phyloP scores from a whole-genome alignment of 164 flowering plant genomes.

The Nymphaea thermarum region DNA sequence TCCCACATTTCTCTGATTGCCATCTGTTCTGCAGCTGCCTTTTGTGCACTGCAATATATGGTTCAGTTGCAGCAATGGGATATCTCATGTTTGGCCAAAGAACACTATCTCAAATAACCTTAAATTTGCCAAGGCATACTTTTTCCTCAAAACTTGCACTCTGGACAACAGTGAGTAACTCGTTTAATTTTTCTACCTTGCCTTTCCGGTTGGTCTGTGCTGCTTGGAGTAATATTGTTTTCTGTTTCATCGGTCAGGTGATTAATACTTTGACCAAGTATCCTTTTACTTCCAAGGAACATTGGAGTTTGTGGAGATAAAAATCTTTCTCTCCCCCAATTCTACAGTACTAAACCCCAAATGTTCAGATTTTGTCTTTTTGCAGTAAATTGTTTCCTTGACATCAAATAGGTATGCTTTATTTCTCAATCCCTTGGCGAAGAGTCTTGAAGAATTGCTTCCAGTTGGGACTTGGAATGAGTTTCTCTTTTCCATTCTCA shows the following conservation, averaged over 20 bases:
- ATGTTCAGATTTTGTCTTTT: not conserved
- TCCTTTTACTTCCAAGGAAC: conserved; percentile 31
- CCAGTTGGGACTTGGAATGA: conserved; percentile 32
- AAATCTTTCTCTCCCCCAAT: too few relatives aligned
- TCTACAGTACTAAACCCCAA: not conserved
- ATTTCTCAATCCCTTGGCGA: conserved; percentile 73
- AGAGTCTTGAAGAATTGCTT: conserved; percentile 72
- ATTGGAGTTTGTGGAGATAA: not conserved
- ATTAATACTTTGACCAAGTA: conserved; percentile 88
- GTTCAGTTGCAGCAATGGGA: conserved; percentile 67
- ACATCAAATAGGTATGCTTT: conserved; percentile 53
- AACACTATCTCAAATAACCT: conserved; percentile 76
- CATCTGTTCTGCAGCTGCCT: conserved; percentile 37
- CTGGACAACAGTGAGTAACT: conserved; percentile 82
- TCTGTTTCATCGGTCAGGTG: conserved; percentile 40
- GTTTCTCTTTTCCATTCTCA: conserved; percentile 34
- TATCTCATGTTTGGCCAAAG: conserved; percentile 74
- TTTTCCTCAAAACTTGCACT: conserved; percentile 58
- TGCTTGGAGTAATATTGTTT: not conserved
- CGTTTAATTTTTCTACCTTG: not conserved
- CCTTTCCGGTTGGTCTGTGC: not conserved
- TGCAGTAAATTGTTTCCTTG: conserved; percentile 21
- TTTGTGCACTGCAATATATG: conserved; percentile 56
- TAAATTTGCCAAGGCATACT: conserved; percentile 58
- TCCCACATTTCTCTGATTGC: not conserved